These are phyloP conservation scores for Ustilago trichophora DNA, from an alignment of 1,284 basidiomycete species.

Conservation along the genomic window DNA sequence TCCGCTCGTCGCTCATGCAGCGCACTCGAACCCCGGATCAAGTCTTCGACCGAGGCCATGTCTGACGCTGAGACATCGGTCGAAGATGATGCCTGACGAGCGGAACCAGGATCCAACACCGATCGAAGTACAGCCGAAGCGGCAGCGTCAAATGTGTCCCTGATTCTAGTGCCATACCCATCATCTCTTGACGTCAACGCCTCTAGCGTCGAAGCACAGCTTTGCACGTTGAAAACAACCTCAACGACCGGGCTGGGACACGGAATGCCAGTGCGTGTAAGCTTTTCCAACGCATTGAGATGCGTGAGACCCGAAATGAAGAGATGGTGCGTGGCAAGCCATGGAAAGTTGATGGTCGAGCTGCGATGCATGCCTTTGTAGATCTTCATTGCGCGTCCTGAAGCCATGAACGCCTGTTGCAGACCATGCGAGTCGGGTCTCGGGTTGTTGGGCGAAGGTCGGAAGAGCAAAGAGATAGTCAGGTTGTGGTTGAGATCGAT, in stretches of 20 bases:
- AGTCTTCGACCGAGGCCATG: conserved; percentile 11
- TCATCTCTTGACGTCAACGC: conserved; percentile 37
- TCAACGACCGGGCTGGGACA: conserved; percentile 35
- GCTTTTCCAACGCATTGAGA: conserved; percentile 44
- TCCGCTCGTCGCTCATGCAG: not conserved
- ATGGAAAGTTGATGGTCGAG: conserved; percentile 42
- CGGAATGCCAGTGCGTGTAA: conserved; percentile 17
- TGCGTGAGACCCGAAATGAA: conserved; percentile 48
- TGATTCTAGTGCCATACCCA: conserved; percentile 27
- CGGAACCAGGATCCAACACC: conserved; percentile 22
- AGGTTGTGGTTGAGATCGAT: conserved; percentile 43
- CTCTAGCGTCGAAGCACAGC: conserved; percentile 44
- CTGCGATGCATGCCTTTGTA: conserved; percentile 47
- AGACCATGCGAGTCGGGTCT: conserved; percentile 33
- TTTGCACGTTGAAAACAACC: conserved; percentile 46
- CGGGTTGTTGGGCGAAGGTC: conserved; percentile 44
- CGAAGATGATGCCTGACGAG: not conserved
- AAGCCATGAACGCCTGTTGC: conserved; percentile 36
- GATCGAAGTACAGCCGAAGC: conserved; percentile 28
- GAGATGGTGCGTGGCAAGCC: conserved; percentile 42
- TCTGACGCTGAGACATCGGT: not conserved
- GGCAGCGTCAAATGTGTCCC: conserved; percentile 45
- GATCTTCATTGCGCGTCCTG: conserved; percentile 42
- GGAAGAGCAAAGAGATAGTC: conserved; percentile 36
- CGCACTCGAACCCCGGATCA: conserved; percentile 10